phyloP scores from a whole-genome alignment of 495 filamentous ascomycete genomes.

The Penicillium desertorum region DNA sequence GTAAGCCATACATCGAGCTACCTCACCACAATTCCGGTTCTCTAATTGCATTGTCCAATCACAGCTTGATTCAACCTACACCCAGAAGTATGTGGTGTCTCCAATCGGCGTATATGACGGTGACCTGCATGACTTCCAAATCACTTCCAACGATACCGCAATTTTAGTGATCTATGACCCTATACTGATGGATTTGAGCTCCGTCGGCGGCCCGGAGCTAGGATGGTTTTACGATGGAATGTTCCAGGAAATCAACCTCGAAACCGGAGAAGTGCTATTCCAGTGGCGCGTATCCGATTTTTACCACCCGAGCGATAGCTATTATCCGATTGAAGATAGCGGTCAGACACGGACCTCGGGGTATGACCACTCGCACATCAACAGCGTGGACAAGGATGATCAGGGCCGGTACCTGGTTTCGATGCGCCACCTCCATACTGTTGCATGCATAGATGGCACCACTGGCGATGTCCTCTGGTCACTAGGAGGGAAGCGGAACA shows the following conservation, averaged over 20 bases:
- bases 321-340: constrained; percentile 19
- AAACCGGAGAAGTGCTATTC: constrained; percentile 42
- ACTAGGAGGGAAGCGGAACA: constrained; percentile 49
- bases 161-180: constrained; percentile 54
- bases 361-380: constrained; percentile 58
- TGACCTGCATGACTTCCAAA: constrained; percentile 48
- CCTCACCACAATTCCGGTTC: not conserved
- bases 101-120: constrained; percentile 35
- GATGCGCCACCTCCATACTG: constrained; percentile 49
- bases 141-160: constrained; percentile 49
- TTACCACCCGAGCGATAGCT: constrained; percentile 27
- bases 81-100: constrained; percentile 36
- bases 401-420: constrained; percentile 57
- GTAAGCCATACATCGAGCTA: constrained; percentile 26
- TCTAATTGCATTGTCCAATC: constrained; percentile 1
- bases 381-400: constrained; percentile 55
- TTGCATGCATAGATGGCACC: constrained; percentile 46
- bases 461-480: constrained; percentile 56
- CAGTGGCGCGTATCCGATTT: constrained; percentile 40
- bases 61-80: constrained; percentile 51
- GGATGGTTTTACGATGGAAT: constrained; percentile 47
- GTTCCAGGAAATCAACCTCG: constrained; percentile 48
- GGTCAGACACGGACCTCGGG: constrained; percentile 20
- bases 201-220: constrained; percentile 43
- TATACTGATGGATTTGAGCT: constrained; percentile 43